These are phyloP conservation scores for Gryganskiella cystojenkinii DNA, from an alignment of 192 early-diverging fungal genomes.

Conservation along the genomic window DNA sequence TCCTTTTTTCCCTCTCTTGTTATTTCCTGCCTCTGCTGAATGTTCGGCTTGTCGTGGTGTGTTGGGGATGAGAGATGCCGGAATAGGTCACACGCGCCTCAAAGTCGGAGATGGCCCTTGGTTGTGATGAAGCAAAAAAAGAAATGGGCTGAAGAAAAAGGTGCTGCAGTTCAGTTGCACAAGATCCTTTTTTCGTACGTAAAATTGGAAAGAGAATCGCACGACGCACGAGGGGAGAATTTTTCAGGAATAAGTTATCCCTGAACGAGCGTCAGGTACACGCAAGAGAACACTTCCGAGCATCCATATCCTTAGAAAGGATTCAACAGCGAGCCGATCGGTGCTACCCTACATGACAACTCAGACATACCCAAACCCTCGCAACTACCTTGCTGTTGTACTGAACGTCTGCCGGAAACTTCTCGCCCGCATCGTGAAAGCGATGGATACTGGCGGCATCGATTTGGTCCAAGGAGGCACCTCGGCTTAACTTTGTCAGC, in stretches of 20 bases:
- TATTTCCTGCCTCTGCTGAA: no score
- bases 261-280: conserved; percentile 7
- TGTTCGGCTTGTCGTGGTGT: no score
- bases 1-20: background rate
- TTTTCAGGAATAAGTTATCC: no score
- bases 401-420: background rate
- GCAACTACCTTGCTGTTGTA: conserved; percentile 2
- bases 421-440: background rate
- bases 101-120: no score
- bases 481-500: background rate
- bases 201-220: no score
- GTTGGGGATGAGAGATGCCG: no score
- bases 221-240: no score
- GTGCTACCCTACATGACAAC: background rate
- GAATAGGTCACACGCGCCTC: no score
- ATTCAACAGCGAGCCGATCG: conserved; percentile 6
- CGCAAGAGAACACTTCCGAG: conserved; percentile 15
- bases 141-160: no score
- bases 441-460: background rate
- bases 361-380: conserved; percentile 2
- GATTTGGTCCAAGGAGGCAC: background rate
- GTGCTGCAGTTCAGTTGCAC: no score
- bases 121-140: no score
- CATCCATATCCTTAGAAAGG: conserved; percentile 6
- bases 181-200: no score